Base-by-base conservation (phyloP, 768 basidiomycete species). In the Trametes villosa region DNA sequence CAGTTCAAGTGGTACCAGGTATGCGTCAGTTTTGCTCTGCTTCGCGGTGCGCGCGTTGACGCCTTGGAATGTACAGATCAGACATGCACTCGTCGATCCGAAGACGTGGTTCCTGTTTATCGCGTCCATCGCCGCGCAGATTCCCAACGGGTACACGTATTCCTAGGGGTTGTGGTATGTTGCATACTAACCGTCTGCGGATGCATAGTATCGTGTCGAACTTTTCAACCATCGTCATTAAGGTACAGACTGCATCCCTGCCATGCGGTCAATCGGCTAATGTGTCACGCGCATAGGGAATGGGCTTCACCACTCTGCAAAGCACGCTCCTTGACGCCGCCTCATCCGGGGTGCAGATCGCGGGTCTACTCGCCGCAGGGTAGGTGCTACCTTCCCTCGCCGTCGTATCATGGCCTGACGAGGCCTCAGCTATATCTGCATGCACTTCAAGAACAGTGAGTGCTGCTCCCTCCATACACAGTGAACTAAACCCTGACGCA, bases 1-100 rank as follows among this genome's bases (percentile, higher is more conserved):
- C 64, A 68, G 27, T 76, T 77, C 70, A 77, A 77, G 59, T 46
- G 51, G 46, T 72, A 73, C 46, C 77, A 78, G 60, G 69, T 76
- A 24, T 40, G 65, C 33, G 67, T 46, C 68, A 69, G 61, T 70
- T 20, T n/a, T 26, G 9, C 1, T 8, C 4, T n/a, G n/a, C n/a
- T n/a, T 17, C 27, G 27, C 20, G 29, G 24, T 24, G 9, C 18
- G 3, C 15, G 27, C 2, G 12, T 9, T 31, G 9, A 33, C 41
- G 20, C n/a, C 18, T 7, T 9, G 20, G 4, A 11, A 3, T 41
- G 13, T 13, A 38, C 13, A 66, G 65, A 56, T 66, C 29, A 48
- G 46, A 24, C 59, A 61, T 12, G 65, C 62, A 4, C 41, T 66
- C 17, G 29, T 59, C n/a, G 76, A 76, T 52, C 74, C 75, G 11